Percentiles rank a stretch among this genome's conserved stretches.
Conservation (phyloP, 2,329 filamentous ascomycete genomes). For the Elsinoe australis region DNA sequence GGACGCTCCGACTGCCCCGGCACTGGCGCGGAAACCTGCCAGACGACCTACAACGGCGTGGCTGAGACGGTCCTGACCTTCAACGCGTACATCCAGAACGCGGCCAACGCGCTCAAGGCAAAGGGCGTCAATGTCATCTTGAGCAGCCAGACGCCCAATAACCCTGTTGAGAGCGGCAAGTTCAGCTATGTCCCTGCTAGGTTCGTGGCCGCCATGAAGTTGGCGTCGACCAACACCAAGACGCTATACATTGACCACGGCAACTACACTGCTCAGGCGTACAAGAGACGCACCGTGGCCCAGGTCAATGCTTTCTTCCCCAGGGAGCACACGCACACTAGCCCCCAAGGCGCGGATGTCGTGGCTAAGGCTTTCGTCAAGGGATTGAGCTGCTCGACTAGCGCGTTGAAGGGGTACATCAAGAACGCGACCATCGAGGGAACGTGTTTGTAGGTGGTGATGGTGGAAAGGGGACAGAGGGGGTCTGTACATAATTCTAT, state of each 20-base stretch:
- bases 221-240: conserved; percentile 43
- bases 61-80: conserved; percentile 54
- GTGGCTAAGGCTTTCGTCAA: conserved; percentile 54
- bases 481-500: conserved; percentile 4
- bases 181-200: conserved; percentile 44
- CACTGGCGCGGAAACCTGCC: conserved; percentile 47
- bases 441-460: conserved; percentile 3
- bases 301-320: conserved; percentile 50
- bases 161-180: conserved; percentile 52
- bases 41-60: conserved; percentile 45
- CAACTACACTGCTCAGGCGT: conserved; percentile 49
- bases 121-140: conserved; percentile 57
- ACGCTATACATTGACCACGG: conserved; percentile 52
- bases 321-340: conserved; percentile 57
- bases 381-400: conserved; percentile 26
- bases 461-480: background rate
- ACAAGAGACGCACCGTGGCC: conserved; percentile 42
- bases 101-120: conserved; percentile 45
- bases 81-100: conserved; percentile 52
- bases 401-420: conserved; percentile 17
- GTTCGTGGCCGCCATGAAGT: conserved; percentile 50
- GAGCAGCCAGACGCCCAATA: conserved; percentile 53
- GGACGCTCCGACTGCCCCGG: conserved; percentile 54
- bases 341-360: conserved; percentile 47
- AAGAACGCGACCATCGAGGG: conserved; percentile 17